These are phyloP conservation scores for Yamagishiella unicocca DNA, from an alignment of 139 green algal species.

Conservation along the genomic window DNA sequence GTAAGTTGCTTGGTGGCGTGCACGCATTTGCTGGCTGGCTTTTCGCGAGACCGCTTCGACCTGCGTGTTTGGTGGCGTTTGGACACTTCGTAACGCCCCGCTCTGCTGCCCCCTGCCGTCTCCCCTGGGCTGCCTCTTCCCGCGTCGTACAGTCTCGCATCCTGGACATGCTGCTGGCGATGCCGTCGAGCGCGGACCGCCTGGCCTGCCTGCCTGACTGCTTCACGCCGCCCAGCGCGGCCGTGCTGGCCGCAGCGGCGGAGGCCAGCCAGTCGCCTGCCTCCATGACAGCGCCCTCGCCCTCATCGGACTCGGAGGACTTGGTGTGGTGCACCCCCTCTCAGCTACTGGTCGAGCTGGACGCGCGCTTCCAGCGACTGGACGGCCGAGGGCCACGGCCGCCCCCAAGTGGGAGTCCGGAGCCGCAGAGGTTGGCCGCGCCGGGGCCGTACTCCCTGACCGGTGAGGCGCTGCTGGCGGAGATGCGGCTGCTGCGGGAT, in stretches of 20 bases:
- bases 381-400: constrained; percentile 13
- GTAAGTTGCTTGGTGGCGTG: too few relatives aligned
- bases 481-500: constrained; percentile 31
- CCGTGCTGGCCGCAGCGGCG: background rate
- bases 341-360: constrained; percentile 68
- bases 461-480: constrained; percentile 18
- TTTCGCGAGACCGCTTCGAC: too few relatives aligned
- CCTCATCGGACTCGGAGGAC: constrained; percentile 7
- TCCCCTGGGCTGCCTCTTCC: background rate
- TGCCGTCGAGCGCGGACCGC: constrained; percentile 50
- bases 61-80: too few relatives aligned
- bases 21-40: too few relatives aligned
- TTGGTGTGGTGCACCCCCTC: constrained; percentile 43
- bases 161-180: constrained; percentile 64
- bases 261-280: background rate
- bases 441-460: background rate
- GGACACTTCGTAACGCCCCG: too few relatives aligned
- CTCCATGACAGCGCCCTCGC: constrained; percentile 27
- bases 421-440: background rate
- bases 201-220: constrained; percentile 67
- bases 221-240: constrained; percentile 61
- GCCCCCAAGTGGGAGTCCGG: background rate
- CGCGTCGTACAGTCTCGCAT: constrained; percentile 50
- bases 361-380: constrained; percentile 39
- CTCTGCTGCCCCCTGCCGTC: too few relatives aligned